These are phyloP conservation scores for Coprinopsis cinerea DNA, from an alignment of 768 basidiomycete species.

Conservation along the genomic window DNA sequence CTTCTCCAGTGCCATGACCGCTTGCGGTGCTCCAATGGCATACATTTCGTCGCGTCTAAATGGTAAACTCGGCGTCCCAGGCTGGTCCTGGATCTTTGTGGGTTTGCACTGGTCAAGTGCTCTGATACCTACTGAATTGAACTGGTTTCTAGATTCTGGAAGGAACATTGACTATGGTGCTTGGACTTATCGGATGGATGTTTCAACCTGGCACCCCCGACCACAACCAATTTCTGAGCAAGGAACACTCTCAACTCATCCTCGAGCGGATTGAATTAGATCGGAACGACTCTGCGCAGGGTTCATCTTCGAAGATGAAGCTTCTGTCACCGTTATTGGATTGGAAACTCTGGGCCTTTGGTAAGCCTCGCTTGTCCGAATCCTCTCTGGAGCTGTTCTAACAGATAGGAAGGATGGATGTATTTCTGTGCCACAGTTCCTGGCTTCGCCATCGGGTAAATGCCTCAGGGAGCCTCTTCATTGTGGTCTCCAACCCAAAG, in stretches of 20 bases:
- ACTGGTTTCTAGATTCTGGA: constrained; percentile 38
- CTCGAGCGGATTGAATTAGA: constrained; percentile 42
- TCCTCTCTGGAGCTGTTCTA: neutral
- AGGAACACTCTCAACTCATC: constrained; percentile 35
- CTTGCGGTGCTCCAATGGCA: constrained; percentile 44
- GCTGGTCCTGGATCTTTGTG: constrained; percentile 53
- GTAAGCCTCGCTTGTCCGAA: constrained; percentile 18
- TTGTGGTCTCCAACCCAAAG: constrained; percentile 2
- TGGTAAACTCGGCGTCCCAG: constrained; percentile 35
- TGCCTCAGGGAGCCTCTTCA: constrained; percentile 6
- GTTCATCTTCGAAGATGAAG: constrained; percentile 31
- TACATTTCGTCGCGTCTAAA: constrained; percentile 36
- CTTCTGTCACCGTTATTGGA: constrained; percentile 33
- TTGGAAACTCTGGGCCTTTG: constrained; percentile 45
- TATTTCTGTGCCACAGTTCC: constrained; percentile 45
- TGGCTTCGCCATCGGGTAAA: constrained; percentile 44
- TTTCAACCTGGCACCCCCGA: constrained; percentile 44
- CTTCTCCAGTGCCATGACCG: constrained; percentile 35
- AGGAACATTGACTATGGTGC: constrained; percentile 39
- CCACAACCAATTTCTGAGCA: constrained; percentile 37
- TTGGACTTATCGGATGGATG: constrained; percentile 39
- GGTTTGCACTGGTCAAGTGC: constrained; percentile 14
- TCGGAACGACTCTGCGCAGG: constrained; percentile 45
- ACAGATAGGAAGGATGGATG: constrained; percentile 32
- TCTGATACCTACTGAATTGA: neutral